Evolutionary conservation across 805 yeast species (phyloP).

Genomic region (Limtongozyma cylindracea): DNA sequence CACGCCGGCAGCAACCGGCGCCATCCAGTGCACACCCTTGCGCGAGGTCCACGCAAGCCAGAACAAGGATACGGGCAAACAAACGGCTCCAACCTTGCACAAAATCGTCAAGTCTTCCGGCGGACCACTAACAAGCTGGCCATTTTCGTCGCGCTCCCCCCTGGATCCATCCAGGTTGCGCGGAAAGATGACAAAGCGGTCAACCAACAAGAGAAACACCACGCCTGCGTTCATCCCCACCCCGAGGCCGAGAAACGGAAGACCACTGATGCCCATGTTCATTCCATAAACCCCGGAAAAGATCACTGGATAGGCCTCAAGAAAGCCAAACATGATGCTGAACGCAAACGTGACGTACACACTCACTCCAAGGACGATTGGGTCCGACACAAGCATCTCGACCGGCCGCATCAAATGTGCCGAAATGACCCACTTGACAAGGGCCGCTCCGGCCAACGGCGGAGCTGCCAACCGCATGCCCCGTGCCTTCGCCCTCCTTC

Average conservation of each 20-base stretch:
- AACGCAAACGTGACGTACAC: conserved; percentile 24
- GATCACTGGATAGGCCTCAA: conserved; percentile 37
- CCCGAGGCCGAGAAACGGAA: conserved; percentile 17
- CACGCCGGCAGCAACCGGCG: conserved; percentile 16
- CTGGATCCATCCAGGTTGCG: no score
- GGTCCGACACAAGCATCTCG: conserved; percentile 22
- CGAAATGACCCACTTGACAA: no score
- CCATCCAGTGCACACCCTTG: conserved; percentile 18
- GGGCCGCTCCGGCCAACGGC: no score
- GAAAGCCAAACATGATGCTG: conserved; percentile 25
- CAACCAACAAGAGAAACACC: conserved; percentile 5
- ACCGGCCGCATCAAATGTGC: conserved; percentile 23
- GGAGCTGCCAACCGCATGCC: no score
- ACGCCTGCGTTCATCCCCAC: conserved; percentile 19
- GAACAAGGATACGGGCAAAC: conserved; percentile 18
- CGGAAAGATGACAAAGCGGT: conserved; percentile 5
- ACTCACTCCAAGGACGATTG: conserved; percentile 25
- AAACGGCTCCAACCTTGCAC: conserved; percentile 13
- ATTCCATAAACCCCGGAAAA: conserved; percentile 18
- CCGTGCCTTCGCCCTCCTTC: no score
- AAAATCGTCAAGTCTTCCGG: conserved; percentile 19
- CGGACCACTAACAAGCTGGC: conserved; percentile 4
- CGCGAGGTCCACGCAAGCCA: conserved; percentile 25
- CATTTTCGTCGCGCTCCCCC: no score
- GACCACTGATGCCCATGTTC: conserved; percentile 19